These are phyloP conservation scores for Lactifluus piperatus DNA, from an alignment of 768 basidiomycete species.

Conservation along the genomic window DNA sequence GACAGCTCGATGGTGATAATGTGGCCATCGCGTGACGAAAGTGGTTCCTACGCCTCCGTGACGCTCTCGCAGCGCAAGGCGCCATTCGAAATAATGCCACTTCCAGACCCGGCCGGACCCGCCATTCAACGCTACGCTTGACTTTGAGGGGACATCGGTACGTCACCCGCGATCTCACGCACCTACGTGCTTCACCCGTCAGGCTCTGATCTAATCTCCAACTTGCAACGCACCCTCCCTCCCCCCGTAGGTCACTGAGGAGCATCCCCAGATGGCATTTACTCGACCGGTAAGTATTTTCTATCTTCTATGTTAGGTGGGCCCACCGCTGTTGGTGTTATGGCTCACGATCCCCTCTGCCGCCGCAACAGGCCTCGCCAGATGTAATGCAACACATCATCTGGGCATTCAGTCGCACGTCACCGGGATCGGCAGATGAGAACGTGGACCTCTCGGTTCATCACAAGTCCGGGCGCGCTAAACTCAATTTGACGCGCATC, in stretches of 20 bases:
- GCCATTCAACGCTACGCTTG: constrained; percentile 40
- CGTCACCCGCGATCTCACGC: constrained; percentile 22
- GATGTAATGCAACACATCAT: constrained; percentile 41
- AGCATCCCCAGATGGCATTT: constrained; percentile 8
- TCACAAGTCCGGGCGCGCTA: constrained; percentile 32
- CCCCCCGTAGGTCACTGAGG: background rate
- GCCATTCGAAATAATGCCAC: constrained; percentile 44
- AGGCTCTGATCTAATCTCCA: background rate
- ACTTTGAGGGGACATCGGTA: constrained; percentile 28
- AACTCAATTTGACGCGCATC: constrained; percentile 37
- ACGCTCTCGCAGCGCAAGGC: constrained; percentile 62
- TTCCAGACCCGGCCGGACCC: constrained; percentile 44
- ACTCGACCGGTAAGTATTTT: constrained; percentile 21
- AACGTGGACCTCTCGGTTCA: constrained; percentile 44
- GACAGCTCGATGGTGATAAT: constrained; percentile 61
- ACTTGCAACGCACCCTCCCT: background rate
- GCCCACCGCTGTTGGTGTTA: background rate
- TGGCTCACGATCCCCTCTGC: background rate
- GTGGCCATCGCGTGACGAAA: constrained; percentile 47
- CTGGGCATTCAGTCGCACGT: constrained; percentile 45
- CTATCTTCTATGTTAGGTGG: background rate
- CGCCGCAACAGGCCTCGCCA: constrained; percentile 33
- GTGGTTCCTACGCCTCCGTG: constrained; percentile 36
- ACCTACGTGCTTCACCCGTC: too few species aligned
- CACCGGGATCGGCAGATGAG: constrained; percentile 38